Evolutionary conservation across 2,329 filamentous ascomycete genomes (phyloP).

Genomic region (Phialemoniopsis sp.): DNA sequence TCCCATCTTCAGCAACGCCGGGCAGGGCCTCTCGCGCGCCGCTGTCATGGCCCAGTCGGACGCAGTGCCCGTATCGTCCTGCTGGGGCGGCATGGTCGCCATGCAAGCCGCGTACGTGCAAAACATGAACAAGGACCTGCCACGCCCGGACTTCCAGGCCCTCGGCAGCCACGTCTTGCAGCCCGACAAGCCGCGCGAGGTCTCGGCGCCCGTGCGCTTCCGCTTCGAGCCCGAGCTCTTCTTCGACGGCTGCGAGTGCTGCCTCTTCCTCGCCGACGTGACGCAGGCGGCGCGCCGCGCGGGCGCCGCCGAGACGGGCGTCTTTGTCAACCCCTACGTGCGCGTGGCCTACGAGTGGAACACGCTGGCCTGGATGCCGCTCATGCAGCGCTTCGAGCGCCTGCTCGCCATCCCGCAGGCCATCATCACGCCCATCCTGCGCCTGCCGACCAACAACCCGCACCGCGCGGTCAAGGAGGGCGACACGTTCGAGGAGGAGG

Average conservation of each 20-base stretch:
- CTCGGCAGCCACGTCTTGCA: slow-evolving; percentile 27
- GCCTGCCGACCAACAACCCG: slow-evolving; percentile 56
- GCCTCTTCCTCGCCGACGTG: slow-evolving; percentile 50
- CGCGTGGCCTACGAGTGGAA: no score
- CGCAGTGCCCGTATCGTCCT: slow-evolving; percentile 66
- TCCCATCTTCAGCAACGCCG: slow-evolving; percentile 58
- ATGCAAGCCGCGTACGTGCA: slow-evolving; percentile 60
- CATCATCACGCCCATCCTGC: slow-evolving; percentile 50
- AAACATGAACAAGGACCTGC: slow-evolving; percentile 23
- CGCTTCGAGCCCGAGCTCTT: slow-evolving; percentile 54
- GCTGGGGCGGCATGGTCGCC: slow-evolving; percentile 74
- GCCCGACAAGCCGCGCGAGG: slow-evolving; percentile 21
- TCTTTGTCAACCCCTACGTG: slow-evolving; percentile 69
- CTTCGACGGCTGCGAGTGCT: slow-evolving; percentile 64
- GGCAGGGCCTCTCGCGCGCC: slow-evolving; percentile 48
- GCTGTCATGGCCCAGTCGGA: slow-evolving; percentile 59
- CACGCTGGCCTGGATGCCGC: slow-evolving; percentile 42
- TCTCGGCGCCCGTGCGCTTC: slow-evolving; percentile 44
- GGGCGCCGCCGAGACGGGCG: slow-evolving; percentile 43
- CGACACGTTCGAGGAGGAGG: slow-evolving; percentile 42
- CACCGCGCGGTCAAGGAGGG: slow-evolving; percentile 57
- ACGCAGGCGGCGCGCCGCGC: slow-evolving; percentile 27
- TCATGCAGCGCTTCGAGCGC: slow-evolving; percentile 61
- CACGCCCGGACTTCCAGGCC: slow-evolving; percentile 24
- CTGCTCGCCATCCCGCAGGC: slow-evolving; percentile 57